Evolutionary conservation across 768 basidiomycete species (phyloP).

Genomic region (Mycena leptocephala): DNA sequence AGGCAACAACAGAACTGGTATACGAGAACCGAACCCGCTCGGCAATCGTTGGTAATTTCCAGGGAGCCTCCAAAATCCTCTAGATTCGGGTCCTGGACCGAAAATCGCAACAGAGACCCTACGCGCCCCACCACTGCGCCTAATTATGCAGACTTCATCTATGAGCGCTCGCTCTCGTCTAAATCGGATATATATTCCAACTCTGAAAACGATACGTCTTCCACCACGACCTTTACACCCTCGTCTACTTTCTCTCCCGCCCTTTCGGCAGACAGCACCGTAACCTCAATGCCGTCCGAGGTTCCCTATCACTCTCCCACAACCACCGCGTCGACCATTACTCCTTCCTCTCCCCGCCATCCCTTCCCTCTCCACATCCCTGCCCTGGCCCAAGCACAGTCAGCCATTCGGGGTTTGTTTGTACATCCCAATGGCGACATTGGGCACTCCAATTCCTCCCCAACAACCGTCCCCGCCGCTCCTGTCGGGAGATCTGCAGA

Average conservation of each 20-base stretch:
- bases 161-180: slow-evolving; percentile 71
- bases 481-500: slow-evolving; percentile 9
- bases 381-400: slow-evolving; percentile 42
- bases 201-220: slow-evolving; percentile 60
- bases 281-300: slow-evolving; percentile 49
- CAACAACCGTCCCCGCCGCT: slow-evolving; percentile 8
- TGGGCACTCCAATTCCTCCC: not conserved
- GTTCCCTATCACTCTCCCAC: slow-evolving; percentile 33
- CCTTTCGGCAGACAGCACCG: slow-evolving; percentile 60
- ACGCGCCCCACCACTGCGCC: slow-evolving; percentile 2
- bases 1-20: slow-evolving; percentile 47
- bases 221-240: slow-evolving; percentile 56
- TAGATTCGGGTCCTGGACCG: slow-evolving; percentile 34
- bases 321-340: slow-evolving; percentile 6
- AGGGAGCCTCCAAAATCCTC: slow-evolving; percentile 50
- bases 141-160: slow-evolving; percentile 60
- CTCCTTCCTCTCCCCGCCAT: slow-evolving; percentile 24
- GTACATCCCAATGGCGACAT: slow-evolving; percentile 24
- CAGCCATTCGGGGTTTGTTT: slow-evolving; percentile 43
- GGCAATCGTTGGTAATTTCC: slow-evolving; percentile 42
- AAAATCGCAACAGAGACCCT: slow-evolving; percentile 54
- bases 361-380: slow-evolving; percentile 44
- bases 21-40: slow-evolving; percentile 43
- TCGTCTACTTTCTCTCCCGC: slow-evolving; percentile 59
- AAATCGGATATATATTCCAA: slow-evolving; percentile 71